These are phyloP conservation scores for Debaryomyces hansenii DNA, from an alignment of 805 yeast genomes.

Conservation along the genomic window DNA sequence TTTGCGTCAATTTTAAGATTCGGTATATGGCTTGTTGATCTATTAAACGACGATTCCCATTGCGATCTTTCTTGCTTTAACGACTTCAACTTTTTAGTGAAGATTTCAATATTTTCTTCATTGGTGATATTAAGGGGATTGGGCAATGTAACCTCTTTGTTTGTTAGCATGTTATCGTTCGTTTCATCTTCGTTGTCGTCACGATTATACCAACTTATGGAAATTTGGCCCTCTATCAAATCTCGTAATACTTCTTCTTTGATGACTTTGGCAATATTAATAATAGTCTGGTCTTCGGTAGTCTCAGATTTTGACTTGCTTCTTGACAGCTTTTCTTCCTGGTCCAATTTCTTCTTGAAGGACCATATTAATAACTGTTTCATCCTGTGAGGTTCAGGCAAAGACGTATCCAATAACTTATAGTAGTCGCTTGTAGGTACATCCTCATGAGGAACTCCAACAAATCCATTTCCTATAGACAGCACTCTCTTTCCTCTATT, in stretches of 20 bases:
- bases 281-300: slow-evolving; percentile 41
- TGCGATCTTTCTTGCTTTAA: slow-evolving; percentile 46
- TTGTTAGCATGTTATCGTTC: slow-evolving; percentile 15
- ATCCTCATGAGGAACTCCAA: slow-evolving; percentile 64
- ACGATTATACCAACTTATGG: slow-evolving; percentile 68
- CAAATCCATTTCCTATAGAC: slow-evolving; percentile 72
- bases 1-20: slow-evolving; percentile 7
- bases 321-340: slow-evolving; percentile 18
- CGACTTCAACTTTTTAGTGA: slow-evolving; percentile 42
- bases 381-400: slow-evolving; percentile 76
- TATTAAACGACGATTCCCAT: slow-evolving; percentile 42
- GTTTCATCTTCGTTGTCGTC: slow-evolving; percentile 22
- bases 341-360: slow-evolving; percentile 47
- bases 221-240: slow-evolving; percentile 56
- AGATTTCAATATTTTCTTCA: slow-evolving; percentile 44
- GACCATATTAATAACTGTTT: slow-evolving; percentile 71
- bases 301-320: slow-evolving; percentile 19
- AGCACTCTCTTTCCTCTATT: slow-evolving; percentile 72
- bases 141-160: slow-evolving; percentile 43
- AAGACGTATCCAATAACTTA: slow-evolving; percentile 57
- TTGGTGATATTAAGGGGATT: slow-evolving; percentile 63
- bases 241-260: slow-evolving; percentile 63
- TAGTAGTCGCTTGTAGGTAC: slow-evolving; percentile 55
- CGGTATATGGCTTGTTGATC: slow-evolving; percentile 16
- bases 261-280: slow-evolving; percentile 60